Base-by-base conservation (phyloP, 306 rosid genomes). In the Fragaria vesca region DNA sequence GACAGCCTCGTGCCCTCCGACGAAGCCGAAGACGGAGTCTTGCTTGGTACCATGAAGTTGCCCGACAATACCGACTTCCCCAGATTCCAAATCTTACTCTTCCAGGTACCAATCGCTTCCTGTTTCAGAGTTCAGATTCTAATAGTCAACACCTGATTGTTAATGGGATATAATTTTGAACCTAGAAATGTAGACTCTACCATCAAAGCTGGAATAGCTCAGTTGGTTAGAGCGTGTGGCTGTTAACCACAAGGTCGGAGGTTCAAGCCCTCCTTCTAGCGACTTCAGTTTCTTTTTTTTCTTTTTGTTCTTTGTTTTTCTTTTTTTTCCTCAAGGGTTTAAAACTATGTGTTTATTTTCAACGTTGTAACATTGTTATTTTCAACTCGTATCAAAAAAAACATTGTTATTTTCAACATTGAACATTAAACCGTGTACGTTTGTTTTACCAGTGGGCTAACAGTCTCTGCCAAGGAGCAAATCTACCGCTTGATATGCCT, bases 401-500 rank as follows among this genome's bases (percentile, higher is more conserved):
- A n/a, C 24, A 5, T 54, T 21, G 36, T 60, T 60, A 17, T 57
- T n/a, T 55, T 16, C 4, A 17, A 15, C 30, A 20, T n/a, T n/a
- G 32, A 21, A 58, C 30, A 20, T 57, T 2, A 21, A 58, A 24
- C 6, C 3, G 4, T 30, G 69, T 34, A 40, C 24, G 50, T 24
- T 5, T 28, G 12, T 34, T 20, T 50, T 20, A 71, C 85, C 89
- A 95, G 97, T 92, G 97, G 97, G 98, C 93, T 30, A 92, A 92
- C 70, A 89, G 98, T 80, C 97, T 95, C 63, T 85, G 86, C 86
- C 98, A 95, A 79, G 98, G 98, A 82, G 97, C 98, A 24, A 92
- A 77, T 84, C 80, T 92, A 46, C 98, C 98, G 36, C 97, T 95
- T 77, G 90, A 94, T 3, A 72, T 81, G 79, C 98, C 98, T 78